Base-by-base conservation (phyloP, 2,329 filamentous ascomycete genomes). In the Fusarium sp. region DNA sequence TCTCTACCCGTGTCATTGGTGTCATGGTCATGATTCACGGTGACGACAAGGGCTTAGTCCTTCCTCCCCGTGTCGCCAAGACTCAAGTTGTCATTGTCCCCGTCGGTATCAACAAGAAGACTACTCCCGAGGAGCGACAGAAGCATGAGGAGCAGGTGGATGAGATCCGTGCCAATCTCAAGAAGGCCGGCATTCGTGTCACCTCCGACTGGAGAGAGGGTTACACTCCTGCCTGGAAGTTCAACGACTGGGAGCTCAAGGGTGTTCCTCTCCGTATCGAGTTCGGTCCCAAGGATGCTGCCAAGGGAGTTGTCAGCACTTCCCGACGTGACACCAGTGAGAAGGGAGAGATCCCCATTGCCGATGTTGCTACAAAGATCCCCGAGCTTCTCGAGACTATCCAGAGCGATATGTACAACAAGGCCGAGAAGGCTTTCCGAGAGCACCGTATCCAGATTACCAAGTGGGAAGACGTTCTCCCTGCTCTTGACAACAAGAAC, bases 21-120 rank as follows among this genome's bases (percentile, higher is more conserved):
- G 94, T 98, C 79, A 98, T 98, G 95, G 93, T 98, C 76, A 96
- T 99, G 90, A 94, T 97, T 65, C 96, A 99, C 82, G 92, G 94
- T 76, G 96, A 99, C 79, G 92, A 99, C 84, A 95, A 95, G 81
- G 96, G 96, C 69, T 87, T 99, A 19, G 94, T 98, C 66, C 89
- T 98, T 53, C 96, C 96, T 78, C 96, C 96, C 40, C 89, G 94
- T 57, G 92, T 98, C 53, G 91, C 94, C 69, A 94, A 95, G 82
- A 86, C 91, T 67, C 96, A 99, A 81, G 89, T 90, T 44, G 87
- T 98, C 72, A 87, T 99, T 67, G 91, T 99, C 58, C 95, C 97
- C 10, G 94, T 98, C 42, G 97, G 96, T 59, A 90, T 99, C 75
- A 98, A 91, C 57, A 94, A 93, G 76, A 97, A 92, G 85, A 95